A percentile compares a stretch with the other conserved stretches of the same genome.
phyloP scores from a whole-genome alignment of 2,329 filamentous ascomycete genomes.

The Aspergillus thermomutatus region DNA sequence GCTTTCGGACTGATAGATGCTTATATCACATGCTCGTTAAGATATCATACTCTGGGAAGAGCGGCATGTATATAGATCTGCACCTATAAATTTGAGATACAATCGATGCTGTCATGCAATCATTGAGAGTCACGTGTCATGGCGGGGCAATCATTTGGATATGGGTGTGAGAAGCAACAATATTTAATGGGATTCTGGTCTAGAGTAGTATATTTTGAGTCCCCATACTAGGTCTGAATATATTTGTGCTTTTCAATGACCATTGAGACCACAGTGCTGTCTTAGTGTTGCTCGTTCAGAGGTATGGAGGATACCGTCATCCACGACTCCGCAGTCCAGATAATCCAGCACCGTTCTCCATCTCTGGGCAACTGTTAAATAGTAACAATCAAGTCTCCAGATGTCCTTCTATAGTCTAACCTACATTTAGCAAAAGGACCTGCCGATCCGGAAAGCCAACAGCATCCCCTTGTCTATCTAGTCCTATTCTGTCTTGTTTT shows the following conservation, averaged over 20 bases:
- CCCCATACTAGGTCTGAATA: not conserved
- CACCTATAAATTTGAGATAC: not conserved
- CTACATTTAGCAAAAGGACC: conserved; percentile 2
- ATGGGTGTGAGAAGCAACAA: no score
- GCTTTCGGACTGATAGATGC: not conserved
- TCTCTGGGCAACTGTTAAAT: not conserved
- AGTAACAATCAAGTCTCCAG: conserved; percentile 2
- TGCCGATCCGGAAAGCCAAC: not conserved
- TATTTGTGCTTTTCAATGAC: not conserved
- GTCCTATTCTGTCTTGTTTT: not conserved
- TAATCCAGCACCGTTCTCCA: not conserved
- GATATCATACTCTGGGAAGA: not conserved
- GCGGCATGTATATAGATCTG: not conserved
- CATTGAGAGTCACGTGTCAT: not conserved
- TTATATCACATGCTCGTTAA: not conserved
- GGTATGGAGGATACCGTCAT: not conserved
- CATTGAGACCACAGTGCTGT: not conserved
- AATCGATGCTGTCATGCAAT: not conserved
- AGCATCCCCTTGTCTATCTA: not conserved
- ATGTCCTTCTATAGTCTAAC: not conserved
- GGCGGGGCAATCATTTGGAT: not conserved
- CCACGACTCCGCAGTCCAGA: not conserved
- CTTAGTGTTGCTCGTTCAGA: not conserved
- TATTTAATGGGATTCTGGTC: no score
- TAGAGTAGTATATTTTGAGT: no score